Evolutionary conservation across 768 basidiomycete species (phyloP), one percentile per base, ranked within the genome.

Genomic region (Podaxis sp.): DNA sequence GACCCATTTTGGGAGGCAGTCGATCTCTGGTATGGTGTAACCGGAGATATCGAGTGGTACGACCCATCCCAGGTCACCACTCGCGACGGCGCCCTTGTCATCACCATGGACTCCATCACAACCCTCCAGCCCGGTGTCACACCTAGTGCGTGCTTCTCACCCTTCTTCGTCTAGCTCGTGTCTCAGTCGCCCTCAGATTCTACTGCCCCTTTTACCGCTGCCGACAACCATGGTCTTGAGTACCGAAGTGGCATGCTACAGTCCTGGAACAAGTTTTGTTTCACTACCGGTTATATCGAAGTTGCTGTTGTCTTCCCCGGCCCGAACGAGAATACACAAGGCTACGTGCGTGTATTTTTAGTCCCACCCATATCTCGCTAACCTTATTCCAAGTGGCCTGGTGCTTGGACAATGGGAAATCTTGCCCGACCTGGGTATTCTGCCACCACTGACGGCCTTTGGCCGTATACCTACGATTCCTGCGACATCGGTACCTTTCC

Each of bases 181-280:
- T 37, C 17, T 20, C 60, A 26, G 17, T 38, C 22, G 33, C 28
- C 28, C 46, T 5, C 49, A 77, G 78, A 75, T 38, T 81, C 80
- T 1, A 81, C 81, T 0, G 81, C 81, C 0, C 80, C 81, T 0
- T 81, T 83, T 62, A 80, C 78, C 0, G n/a, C 63, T 3, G 77
- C 66, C 0, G 68, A 78, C 24, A 84, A 87, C 66, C 87, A 94
- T 70, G 77, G 77, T 5, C 79, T 90, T 63, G 77, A 77, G 41
- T 95, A 88, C 69, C 77, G 84, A 67, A 86, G 78, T 70, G 92
- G 88, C 4, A 93, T 94, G 91, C 76, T 95, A 3, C 91, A 94
- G 75, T 85, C 84, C 44, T 95, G 93, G 93, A 95, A 95, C 75
- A 93, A 95, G 79, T 87, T 95, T 69, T 95, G 90, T 73, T 93